Evolutionary conservation across 169 alveolate species (phyloP), one percentile per base, ranked within the genome.

Genomic region (Besnoitia besnoiti): DNA sequence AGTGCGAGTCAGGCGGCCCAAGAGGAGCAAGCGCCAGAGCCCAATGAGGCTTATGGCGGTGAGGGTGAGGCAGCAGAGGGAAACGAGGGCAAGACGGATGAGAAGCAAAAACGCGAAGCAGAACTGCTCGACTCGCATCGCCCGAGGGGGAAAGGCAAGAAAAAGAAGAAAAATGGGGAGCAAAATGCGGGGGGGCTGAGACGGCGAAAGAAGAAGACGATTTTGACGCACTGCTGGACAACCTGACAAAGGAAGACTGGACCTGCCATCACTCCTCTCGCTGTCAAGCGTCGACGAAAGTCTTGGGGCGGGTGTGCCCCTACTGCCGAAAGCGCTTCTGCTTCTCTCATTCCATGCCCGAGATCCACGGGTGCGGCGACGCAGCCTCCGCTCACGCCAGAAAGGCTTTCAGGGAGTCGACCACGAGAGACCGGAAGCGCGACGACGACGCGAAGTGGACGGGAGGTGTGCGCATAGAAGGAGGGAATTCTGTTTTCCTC

Each of bases 291-390:
- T 40, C 85, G 12, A n/a, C 89, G 73, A 27, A 75, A 16, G 30
- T 73, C 49, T 16, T 89, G 35, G 93, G 93, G 5, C 77, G 93
- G 59, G n/a, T 2, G 16, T 89, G 93, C 61, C 79, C 89, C 39
- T 76, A 5, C 89, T 89, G 93, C 80, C 33, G 80, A 49, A 46
- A 80, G 37, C 76, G 93, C 55, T 89, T 89, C 47, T 89, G 93
- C 59, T 44, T 73, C 80, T 62, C 61, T 61, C 93, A 89, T 42
- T 50, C 88, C 8, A 35, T 89, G 88, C 93, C 93, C 4, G 93
- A 89, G 59, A 50, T 67, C 39, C 93, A 89, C 44, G 93, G 93
- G 47, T 89, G 93, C 46, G 93, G 93, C 0, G 89, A 44, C n/a
- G 93, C 93, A 0, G 93, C 93, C 0, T 61, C 89, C 4, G 93